These are phyloP conservation scores for Toxoplasma gondii DNA, from an alignment of 169 alveolate genomes.

Conservation along the genomic window DNA sequence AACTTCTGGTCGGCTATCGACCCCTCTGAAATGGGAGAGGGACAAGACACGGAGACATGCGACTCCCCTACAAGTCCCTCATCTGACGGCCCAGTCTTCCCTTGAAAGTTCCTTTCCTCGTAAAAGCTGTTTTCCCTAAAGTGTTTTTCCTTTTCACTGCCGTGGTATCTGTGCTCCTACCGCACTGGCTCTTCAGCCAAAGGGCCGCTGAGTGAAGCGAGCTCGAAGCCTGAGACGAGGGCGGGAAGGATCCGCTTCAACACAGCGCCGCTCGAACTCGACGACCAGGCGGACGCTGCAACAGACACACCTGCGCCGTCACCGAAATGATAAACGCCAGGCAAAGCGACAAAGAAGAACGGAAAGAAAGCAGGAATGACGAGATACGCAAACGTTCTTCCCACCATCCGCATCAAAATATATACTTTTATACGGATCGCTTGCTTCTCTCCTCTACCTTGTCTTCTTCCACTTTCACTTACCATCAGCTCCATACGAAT, in stretches of 20 bases:
- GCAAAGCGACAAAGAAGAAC: not conserved
- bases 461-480: not conserved
- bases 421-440: too few relatives aligned
- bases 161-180: not conserved
- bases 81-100: too few relatives aligned
- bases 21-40: too few relatives aligned
- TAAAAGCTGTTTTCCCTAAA: too few relatives aligned
- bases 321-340: not conserved
- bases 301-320: not conserved
- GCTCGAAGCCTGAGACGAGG: conserved; percentile 53
- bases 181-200: conserved; percentile 64
- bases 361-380: too few relatives aligned
- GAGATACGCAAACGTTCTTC: too few relatives aligned
- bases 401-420: too few relatives aligned
- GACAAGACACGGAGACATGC: too few relatives aligned
- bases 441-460: not conserved
- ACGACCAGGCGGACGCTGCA: not conserved
- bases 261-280: not conserved
- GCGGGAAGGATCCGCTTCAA: conserved; percentile 46
- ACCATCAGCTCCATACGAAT: conserved; percentile 21
- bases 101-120: too few relatives aligned
- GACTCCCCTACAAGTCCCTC: too few relatives aligned
- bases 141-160: too few relatives aligned
- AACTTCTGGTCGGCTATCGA: too few relatives aligned
- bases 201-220: conserved; percentile 53